These are phyloP conservation scores for Aureobasidium sp. DNA, from an alignment of 2,329 filamentous ascomycete genomes.

Conservation along the genomic window DNA sequence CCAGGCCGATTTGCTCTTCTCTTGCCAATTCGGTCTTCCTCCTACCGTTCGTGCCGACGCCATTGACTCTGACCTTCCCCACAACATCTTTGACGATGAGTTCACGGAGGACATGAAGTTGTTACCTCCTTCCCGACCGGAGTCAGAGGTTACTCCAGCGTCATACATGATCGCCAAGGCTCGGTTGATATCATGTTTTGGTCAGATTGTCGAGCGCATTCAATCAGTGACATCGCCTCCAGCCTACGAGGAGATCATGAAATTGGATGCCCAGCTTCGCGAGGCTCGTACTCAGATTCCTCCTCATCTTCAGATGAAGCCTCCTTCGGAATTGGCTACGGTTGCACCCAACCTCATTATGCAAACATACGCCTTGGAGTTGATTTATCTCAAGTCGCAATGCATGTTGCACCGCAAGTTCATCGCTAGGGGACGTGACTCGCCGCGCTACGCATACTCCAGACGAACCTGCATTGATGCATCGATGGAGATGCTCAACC, in stretches of 20 bases:
- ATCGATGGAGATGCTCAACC: constrained; percentile 70
- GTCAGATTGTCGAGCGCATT: constrained; percentile 61
- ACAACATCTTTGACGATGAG: constrained; percentile 76
- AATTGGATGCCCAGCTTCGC: constrained; percentile 51
- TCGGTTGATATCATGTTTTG: constrained; percentile 60
- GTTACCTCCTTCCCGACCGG: constrained; percentile 60
- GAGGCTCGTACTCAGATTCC: constrained; percentile 61
- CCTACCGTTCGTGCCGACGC: constrained; percentile 66
- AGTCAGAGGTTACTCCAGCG: constrained; percentile 65
- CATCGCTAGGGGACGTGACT: constrained; percentile 67
- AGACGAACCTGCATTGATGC: constrained; percentile 79
- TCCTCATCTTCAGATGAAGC: constrained; percentile 62
- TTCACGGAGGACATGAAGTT: constrained; percentile 62
- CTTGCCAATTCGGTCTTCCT: constrained; percentile 58
- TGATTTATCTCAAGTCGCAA: constrained; percentile 81
- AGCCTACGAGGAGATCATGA: constrained; percentile 56
- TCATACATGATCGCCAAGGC: constrained; percentile 73
- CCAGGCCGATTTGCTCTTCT: constrained; percentile 69
- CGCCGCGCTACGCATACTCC: constrained; percentile 76
- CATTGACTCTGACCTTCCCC: constrained; percentile 67
- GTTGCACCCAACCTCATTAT: constrained; percentile 60
- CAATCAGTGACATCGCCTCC: constrained; percentile 54
- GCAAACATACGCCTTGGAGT: constrained; percentile 75
- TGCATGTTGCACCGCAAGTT: constrained; percentile 87
- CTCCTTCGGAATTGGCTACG: constrained; percentile 1